Conservation (phyloP, 495 filamentous ascomycete species). For the Bombardia bombarda region DNA sequence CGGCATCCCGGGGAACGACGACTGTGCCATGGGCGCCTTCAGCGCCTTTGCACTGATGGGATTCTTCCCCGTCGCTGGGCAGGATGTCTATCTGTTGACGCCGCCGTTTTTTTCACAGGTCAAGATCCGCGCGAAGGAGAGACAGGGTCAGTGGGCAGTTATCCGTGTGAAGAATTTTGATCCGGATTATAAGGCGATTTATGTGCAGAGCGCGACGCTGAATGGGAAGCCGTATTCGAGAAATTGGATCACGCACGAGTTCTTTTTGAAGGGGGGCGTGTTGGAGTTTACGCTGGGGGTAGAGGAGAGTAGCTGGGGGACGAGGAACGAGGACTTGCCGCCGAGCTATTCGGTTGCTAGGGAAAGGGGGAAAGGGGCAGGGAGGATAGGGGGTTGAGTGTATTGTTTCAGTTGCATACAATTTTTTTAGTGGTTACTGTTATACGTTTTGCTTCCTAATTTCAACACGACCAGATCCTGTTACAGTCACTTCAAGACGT, state of each 20-base stretch:
- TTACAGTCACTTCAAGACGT: too few relatives aligned
- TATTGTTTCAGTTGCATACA: too few relatives aligned
- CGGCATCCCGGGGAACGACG: constrained; percentile 69
- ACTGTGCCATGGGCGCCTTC: constrained; percentile 71
- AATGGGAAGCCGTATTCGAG: constrained; percentile 54
- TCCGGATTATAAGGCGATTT: constrained; percentile 41
- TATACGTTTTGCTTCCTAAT: too few relatives aligned
- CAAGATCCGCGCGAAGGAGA: constrained; percentile 34
- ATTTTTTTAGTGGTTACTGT: too few relatives aligned
- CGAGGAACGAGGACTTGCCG: constrained; percentile 53
- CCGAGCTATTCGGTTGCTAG: constrained; percentile 37
- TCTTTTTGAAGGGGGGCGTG: constrained; percentile 58
- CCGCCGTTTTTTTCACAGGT: constrained; percentile 58
- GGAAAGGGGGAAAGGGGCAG: not conserved
- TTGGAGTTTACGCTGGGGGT: constrained; percentile 56
- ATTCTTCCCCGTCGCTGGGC: constrained; percentile 65
- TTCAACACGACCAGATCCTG: too few relatives aligned
- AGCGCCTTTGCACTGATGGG: constrained; percentile 62
- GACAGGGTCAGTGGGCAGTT: constrained; percentile 45
- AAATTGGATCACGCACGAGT: constrained; percentile 68
- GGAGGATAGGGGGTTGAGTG: not conserved
- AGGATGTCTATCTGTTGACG: constrained; percentile 65
- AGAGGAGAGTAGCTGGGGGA: constrained; percentile 62
- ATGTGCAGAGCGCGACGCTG: constrained; percentile 59
- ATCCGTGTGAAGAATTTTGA: constrained; percentile 54